These are phyloP conservation scores for Anthracocystis setariae DNA, from an alignment of 1,284 basidiomycete species.

Conservation along the genomic window DNA sequence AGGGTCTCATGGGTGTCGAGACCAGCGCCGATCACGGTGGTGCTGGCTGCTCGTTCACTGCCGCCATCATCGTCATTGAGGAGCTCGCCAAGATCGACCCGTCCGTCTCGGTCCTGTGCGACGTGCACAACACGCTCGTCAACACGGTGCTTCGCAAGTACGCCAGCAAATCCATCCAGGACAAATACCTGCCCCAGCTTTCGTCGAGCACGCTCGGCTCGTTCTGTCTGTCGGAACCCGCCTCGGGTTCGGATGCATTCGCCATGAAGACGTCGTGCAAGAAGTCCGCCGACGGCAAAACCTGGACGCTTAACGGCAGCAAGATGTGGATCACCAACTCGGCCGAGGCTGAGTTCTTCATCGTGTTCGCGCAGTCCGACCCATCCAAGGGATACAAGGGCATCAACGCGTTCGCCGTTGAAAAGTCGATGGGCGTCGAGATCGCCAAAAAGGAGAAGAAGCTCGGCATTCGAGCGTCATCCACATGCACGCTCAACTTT, in stretches of 20 bases:
- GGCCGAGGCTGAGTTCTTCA: constrained; percentile 87
- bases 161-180: constrained; percentile 83
- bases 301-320: constrained; percentile 86
- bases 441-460: constrained; percentile 99
- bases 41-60: constrained; percentile 89
- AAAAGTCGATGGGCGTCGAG: constrained; percentile 94
- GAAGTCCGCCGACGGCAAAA: constrained; percentile 76
- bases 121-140: constrained; percentile 87
- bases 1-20: constrained; percentile 99
- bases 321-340: constrained; percentile 99
- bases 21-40: constrained; percentile 85
- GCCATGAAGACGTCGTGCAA: constrained; percentile 92
- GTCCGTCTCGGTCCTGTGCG: constrained; percentile 93
- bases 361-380: constrained; percentile 93
- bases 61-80: constrained; percentile 95
- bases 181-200: constrained; percentile 88
- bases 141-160: constrained; percentile 93
- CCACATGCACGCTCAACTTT: constrained; percentile 94
- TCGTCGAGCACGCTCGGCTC: constrained; percentile 85
- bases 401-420: constrained; percentile 95
- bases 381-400: constrained; percentile 97
- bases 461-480: constrained; percentile 95
- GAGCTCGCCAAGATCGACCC: constrained; percentile 96
- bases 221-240: constrained; percentile 93
- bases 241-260: constrained; percentile 95